Conservation (phyloP, 345 rosid species). For the Draba incana region DNA sequence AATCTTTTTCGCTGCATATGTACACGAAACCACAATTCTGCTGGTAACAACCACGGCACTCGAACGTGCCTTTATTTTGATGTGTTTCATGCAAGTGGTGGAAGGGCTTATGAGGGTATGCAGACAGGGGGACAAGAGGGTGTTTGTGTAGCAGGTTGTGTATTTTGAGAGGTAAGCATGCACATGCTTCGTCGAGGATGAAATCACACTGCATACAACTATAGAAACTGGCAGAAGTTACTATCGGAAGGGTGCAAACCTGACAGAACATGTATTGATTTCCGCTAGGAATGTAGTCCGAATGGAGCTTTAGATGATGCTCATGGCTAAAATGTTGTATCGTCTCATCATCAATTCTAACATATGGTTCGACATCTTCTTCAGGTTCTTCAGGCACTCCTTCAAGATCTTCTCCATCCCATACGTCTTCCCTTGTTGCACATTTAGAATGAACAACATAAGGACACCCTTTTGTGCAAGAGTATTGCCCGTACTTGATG, state of each 20-base stretch:
- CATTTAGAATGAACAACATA: neutral
- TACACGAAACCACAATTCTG: neutral
- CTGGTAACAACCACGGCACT: neutral
- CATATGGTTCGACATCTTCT: neutral
- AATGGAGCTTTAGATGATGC: neutral
- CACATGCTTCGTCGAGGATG: neutral
- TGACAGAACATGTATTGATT: too few species aligned
- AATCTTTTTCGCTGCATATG: neutral
- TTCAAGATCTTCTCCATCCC: slow-evolving; percentile 14
- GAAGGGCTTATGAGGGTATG: too few species aligned
- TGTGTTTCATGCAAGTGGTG: too few species aligned
- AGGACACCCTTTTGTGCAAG: neutral
- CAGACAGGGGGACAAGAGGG: neutral
- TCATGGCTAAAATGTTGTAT: slow-evolving; percentile 9
- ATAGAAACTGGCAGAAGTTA: neutral
- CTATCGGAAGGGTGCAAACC: neutral
- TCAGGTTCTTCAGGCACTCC: neutral
- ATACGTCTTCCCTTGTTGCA: neutral
- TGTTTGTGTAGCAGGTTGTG: neutral
- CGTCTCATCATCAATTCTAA: neutral
- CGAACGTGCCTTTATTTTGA: neutral
- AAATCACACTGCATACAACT: slow-evolving; percentile 2
- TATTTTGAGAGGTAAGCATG: neutral
- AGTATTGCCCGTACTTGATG: neutral
- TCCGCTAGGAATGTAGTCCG: too few species aligned